phyloP scores from a whole-genome alignment of 371 early-diverging fungal genomes.

The Apophysomyces ossiformis region DNA sequence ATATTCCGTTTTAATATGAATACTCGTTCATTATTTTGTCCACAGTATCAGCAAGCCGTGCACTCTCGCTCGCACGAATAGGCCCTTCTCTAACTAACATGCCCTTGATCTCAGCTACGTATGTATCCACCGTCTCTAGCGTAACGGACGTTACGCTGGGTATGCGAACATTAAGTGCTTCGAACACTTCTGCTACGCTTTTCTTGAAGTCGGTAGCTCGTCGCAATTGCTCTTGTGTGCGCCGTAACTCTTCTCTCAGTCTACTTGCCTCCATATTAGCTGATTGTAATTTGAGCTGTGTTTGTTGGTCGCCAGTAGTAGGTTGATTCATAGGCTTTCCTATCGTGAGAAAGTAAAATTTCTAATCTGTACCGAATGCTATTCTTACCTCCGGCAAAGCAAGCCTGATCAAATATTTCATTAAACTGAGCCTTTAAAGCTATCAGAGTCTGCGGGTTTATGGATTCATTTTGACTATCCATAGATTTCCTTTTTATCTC shows the following conservation, averaged over 20 bases:
- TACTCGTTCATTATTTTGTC: slow-evolving; percentile 11
- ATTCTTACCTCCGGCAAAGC: slow-evolving; percentile 4
- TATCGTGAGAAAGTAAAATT: too few relatives aligned
- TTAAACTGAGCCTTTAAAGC: slow-evolving; percentile 4
- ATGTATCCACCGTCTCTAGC: slow-evolving; percentile 14
- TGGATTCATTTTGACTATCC: not conserved
- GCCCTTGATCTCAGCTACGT: slow-evolving; percentile 15
- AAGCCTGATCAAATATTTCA: slow-evolving; percentile 8
- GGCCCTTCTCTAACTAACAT: slow-evolving; percentile 17
- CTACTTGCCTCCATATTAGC: slow-evolving; percentile 16
- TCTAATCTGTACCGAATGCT: not conserved
- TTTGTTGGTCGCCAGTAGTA: slow-evolving; percentile 1
- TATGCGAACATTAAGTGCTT: slow-evolving; percentile 20
- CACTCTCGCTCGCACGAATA: slow-evolving; percentile 7
- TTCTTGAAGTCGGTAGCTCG: slow-evolving; percentile 23
- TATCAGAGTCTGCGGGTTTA: not conserved
- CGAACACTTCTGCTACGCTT: slow-evolving; percentile 23
- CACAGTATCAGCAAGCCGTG: slow-evolving; percentile 11
- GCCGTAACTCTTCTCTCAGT: slow-evolving; percentile 14
- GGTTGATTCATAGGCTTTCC: not conserved
- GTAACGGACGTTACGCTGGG: slow-evolving; percentile 9
- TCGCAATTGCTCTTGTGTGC: slow-evolving; percentile 4
- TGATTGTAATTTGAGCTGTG: slow-evolving; percentile 13
- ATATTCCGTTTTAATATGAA: slow-evolving; percentile 8
- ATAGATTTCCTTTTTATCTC: not conserved